These are phyloP conservation scores for Dactylonectria estremocensis DNA, from an alignment of 2,329 filamentous ascomycete genomes.

Conservation along the genomic window DNA sequence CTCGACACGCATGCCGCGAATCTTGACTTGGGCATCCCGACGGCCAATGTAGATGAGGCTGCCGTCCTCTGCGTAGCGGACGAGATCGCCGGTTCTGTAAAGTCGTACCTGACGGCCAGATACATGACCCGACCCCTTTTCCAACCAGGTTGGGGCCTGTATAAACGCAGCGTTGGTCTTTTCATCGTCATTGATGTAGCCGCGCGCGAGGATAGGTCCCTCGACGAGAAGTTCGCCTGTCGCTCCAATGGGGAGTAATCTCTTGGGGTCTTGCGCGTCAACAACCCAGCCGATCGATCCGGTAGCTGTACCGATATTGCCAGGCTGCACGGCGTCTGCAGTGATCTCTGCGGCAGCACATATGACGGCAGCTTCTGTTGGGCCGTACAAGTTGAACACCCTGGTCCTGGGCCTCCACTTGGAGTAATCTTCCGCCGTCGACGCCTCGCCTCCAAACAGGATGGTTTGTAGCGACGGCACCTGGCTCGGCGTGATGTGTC, in stretches of 20 bases:
- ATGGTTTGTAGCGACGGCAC: conserved; percentile 18
- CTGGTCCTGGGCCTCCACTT: conserved; percentile 18
- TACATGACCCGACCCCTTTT: background rate
- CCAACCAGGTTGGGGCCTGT: conserved; percentile 7
- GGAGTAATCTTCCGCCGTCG: conserved; percentile 7
- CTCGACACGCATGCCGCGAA: background rate
- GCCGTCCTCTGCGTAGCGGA: background rate
- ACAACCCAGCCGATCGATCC: conserved; percentile 27
- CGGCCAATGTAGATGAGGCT: background rate
- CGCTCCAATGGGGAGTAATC: conserved; percentile 12
- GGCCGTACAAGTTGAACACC: conserved; percentile 20
- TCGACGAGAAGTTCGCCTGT: conserved; percentile 26
- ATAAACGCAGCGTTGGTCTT: conserved; percentile 25
- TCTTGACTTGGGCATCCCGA: background rate
- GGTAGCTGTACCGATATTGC: conserved; percentile 18
- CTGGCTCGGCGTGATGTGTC: conserved; percentile 10
- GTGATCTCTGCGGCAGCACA: conserved; percentile 15
- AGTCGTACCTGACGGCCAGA: background rate
- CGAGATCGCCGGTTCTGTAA: background rate
- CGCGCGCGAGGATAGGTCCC: conserved; percentile 23
- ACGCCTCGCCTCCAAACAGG: conserved; percentile 22
- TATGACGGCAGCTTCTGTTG: conserved; percentile 27
- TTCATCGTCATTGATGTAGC: conserved; percentile 11
- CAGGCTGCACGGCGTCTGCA: background rate
- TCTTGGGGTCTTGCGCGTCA: conserved; percentile 22